These are phyloP conservation scores for Metarhizium guizhouense DNA, from an alignment of 2,329 filamentous ascomycete genomes.

Conservation along the genomic window DNA sequence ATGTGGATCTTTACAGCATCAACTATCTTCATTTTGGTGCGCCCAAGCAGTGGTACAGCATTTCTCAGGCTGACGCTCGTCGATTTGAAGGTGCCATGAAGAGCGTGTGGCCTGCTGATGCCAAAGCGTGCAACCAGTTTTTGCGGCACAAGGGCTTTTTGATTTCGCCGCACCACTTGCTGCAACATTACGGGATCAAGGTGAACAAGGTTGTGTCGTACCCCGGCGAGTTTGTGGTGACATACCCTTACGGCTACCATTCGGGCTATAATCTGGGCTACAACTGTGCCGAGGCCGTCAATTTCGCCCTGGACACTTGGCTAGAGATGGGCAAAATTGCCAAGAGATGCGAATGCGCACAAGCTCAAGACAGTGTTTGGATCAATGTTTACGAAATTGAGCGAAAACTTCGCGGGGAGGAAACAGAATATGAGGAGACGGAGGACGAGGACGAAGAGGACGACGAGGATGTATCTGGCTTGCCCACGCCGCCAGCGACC, in stretches of 20 bases:
- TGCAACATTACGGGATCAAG: slow-evolving; percentile 84
- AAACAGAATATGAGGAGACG: slow-evolving; percentile 73
- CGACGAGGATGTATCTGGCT: slow-evolving; percentile 52
- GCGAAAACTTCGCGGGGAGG: slow-evolving; percentile 83
- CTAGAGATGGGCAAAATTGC: slow-evolving; percentile 90
- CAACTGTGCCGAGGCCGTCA: slow-evolving; percentile 97
- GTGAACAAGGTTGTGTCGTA: slow-evolving; percentile 95
- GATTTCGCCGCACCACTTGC: slow-evolving; percentile 81
- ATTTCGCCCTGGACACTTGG: slow-evolving; percentile 95
- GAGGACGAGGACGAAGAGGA: slow-evolving; percentile 56
- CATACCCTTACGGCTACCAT: slow-evolving; percentile 96
- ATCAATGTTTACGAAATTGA: slow-evolving; percentile 95
- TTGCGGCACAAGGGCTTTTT: slow-evolving; percentile 95
- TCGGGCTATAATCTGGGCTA: slow-evolving; percentile 97
- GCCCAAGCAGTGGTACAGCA: slow-evolving; percentile 99
- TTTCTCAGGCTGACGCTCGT: slow-evolving; percentile 88
- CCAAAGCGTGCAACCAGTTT: slow-evolving; percentile 93
- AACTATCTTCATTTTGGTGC: slow-evolving; percentile 99
- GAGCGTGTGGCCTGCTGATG: slow-evolving; percentile 87
- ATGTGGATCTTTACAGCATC: slow-evolving; percentile 98
- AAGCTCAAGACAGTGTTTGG: slow-evolving; percentile 96
- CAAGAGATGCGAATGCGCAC: slow-evolving; percentile 92
- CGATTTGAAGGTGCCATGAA: slow-evolving; percentile 94
- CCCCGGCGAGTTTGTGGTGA: slow-evolving; percentile 96
- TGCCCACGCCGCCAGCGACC: slow-evolving; percentile 71